Evolutionary conservation across 208 protist genomes (phyloP).

Genomic region (Trypanosoma mega): DNA sequence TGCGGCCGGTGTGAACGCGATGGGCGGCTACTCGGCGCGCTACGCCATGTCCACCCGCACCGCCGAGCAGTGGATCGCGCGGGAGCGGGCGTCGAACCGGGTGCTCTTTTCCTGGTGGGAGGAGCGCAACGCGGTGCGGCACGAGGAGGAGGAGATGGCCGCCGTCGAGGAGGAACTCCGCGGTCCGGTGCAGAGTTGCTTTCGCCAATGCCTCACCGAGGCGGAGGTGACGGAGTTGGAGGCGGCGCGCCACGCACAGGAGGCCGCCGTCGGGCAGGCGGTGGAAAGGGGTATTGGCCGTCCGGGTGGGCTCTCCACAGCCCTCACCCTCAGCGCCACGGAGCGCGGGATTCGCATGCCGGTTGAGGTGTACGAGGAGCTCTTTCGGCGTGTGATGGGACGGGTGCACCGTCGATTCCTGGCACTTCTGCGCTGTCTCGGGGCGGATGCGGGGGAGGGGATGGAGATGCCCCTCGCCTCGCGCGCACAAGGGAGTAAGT

Average conservation of each 20-base stretch:
- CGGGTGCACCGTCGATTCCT: conserved; percentile 21
- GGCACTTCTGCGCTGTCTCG: conserved; percentile 16
- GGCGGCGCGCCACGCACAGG: conserved; percentile 22
- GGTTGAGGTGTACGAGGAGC: conserved; percentile 22
- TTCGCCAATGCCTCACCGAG: conserved; percentile 43
- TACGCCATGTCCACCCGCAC: conserved; percentile 14
- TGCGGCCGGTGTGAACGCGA: conserved; percentile 25
- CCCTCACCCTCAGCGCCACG: background rate
- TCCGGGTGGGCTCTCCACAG: background rate
- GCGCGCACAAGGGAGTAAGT: background rate
- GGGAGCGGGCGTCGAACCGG: conserved; percentile 19
- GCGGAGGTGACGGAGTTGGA: conserved; percentile 54
- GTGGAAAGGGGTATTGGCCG: background rate
- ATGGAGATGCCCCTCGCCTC: conserved; percentile 14
- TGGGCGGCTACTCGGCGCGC: conserved; percentile 6
- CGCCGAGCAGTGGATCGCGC: conserved; percentile 3
- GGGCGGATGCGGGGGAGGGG: conserved; percentile 2
- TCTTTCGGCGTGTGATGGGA: conserved; percentile 19
- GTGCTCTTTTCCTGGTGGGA: conserved; percentile 64
- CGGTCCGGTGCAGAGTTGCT: conserved; percentile 33
- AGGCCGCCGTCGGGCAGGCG: background rate
- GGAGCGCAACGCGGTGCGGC: conserved; percentile 38
- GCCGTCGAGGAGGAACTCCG: conserved; percentile 36
- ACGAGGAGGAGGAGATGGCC: conserved; percentile 22
- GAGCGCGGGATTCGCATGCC: conserved; percentile 28